Base-by-base conservation (phyloP, 768 basidiomycete species). In the Boletus fagicola region DNA sequence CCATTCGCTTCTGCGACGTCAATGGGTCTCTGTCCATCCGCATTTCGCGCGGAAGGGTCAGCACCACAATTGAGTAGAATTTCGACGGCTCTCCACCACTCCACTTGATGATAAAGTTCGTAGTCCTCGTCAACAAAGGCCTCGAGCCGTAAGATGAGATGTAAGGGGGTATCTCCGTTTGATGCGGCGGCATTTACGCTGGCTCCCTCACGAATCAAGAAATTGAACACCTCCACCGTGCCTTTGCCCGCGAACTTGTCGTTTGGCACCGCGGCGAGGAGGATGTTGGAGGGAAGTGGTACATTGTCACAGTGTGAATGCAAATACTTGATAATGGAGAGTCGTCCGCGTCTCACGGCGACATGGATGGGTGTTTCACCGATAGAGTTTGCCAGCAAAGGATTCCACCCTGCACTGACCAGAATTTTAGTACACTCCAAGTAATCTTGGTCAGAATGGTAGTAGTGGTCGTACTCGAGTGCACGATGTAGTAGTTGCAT, bases 21-120 rank as follows among this genome's bases (percentile, higher is more conserved):
- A 49, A 49, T 3, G 10, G 43, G 43, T 9, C 7, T 45, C 24
- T 53, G 16, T 11, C 26, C 44, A 47, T 38, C 44, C 3, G 1
- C 33, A 36, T 53, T 53, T 31, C 7, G 33, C 15, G 35, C n/a
- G 12, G 18, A 36, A 2, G 44, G 35, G 18, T 53, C 53, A 24
- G 53, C 16, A 36, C 53, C 53, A 53, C 4, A 12, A 12, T 28
- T 1, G 1, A 53, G 44, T 12, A 40, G 13, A 35, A 53, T 26
- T 20, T 43, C 42, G 15, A 35, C 7, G 31, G 12, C 20, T 9
- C 7, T 26, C 49, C 49, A 50, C 16, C 16, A 3, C 2, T 5
- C 9, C 28, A 0, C 1, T 10, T 16, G 15, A 12, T 5, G 0
- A 16, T 5, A 15, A n/a, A n/a, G n/a, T 3, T 16, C 0, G 8